A percentile compares a stretch with the other conserved stretches of the same genome.
phyloP scores from a whole-genome alignment of 208 protist genomes.

The Leishmania aethiopica region DNA sequence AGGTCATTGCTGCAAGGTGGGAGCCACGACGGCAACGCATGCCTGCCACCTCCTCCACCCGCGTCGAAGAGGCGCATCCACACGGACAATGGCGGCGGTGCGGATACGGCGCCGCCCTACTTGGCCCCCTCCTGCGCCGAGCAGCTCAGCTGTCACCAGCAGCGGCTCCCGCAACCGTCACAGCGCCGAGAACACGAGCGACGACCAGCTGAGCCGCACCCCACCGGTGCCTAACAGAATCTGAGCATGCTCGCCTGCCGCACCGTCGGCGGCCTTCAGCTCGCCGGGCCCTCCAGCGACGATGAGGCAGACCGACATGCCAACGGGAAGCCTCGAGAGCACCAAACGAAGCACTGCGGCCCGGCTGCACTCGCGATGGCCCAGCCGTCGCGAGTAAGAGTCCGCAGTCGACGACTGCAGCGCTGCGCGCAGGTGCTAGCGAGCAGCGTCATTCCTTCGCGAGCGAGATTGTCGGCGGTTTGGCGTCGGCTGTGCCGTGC shows the following conservation, averaged over 20 bases:
- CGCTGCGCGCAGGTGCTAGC: not conserved
- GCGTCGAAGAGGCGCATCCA: not conserved
- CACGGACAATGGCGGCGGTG: not conserved
- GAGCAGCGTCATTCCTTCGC: not conserved
- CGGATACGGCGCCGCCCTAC: not conserved
- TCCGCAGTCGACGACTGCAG: not conserved
- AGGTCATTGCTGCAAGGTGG: not conserved
- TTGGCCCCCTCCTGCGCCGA: not conserved
- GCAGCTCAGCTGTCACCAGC: not conserved
- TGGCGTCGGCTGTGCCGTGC: not conserved
- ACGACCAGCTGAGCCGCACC: not conserved
- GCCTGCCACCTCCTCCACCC: not conserved
- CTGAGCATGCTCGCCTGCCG: not conserved
- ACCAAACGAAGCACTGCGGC: not conserved
- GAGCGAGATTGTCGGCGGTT: not conserved
- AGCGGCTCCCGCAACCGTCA: not conserved
- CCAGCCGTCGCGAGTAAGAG: not conserved
- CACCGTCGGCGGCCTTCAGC: not conserved
- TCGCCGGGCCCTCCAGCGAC: not conserved
- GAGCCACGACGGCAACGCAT: not conserved
- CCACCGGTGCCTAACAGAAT: not conserved
- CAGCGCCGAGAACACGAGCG: not conserved
- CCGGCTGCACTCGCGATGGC: not conserved
- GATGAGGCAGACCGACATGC: not conserved
- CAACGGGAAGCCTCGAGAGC: not conserved